These are phyloP conservation scores for Phascolomyces articulosus DNA, from an alignment of 371 early-diverging fungal species.

Conservation along the genomic window DNA sequence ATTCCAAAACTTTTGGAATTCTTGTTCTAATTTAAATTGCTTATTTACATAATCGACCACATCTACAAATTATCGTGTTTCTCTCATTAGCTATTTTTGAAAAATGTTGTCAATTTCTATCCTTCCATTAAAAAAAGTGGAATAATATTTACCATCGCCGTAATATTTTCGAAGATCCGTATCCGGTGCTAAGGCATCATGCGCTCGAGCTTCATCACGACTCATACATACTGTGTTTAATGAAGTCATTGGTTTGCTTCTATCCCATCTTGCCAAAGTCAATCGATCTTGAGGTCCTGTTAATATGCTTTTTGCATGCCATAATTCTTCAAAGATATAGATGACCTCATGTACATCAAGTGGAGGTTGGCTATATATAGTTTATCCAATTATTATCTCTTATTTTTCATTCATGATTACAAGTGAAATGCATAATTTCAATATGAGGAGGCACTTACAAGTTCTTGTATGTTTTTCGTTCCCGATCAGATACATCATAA, in stretches of 20 bases:
- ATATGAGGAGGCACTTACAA: constrained; percentile 52
- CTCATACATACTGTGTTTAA: constrained; percentile 82
- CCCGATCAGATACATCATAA: constrained; percentile 73
- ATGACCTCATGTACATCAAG: constrained; percentile 72
- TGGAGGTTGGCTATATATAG: constrained; percentile 8
- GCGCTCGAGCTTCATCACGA: constrained; percentile 65
- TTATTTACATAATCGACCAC: constrained; percentile 19
- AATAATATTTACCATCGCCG: constrained; percentile 21
- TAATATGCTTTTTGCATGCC: constrained; percentile 75
- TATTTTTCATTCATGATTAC: neutral
- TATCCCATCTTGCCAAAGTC: constrained; percentile 77
- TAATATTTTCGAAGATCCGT: constrained; percentile 32
- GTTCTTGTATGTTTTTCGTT: constrained; percentile 48
- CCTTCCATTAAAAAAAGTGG: neutral
- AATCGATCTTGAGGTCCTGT: constrained; percentile 75
- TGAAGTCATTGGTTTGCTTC: constrained; percentile 59
- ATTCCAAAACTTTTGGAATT: constrained; percentile 19
- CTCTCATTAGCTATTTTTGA: too few species aligned
- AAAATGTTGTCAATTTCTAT: too few species aligned
- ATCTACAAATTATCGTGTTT: constrained; percentile 16
- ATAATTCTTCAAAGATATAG: constrained; percentile 86
- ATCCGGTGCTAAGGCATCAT: constrained; percentile 42
- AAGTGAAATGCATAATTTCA: neutral
- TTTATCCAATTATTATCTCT: neutral
- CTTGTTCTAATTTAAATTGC: constrained; percentile 13